Percentiles rank a stretch among this genome's conserved stretches.
These are phyloP conservation scores for Fusarium transvaalense DNA, from an alignment of 2,329 filamentous ascomycete genomes.

Conservation along the genomic window DNA sequence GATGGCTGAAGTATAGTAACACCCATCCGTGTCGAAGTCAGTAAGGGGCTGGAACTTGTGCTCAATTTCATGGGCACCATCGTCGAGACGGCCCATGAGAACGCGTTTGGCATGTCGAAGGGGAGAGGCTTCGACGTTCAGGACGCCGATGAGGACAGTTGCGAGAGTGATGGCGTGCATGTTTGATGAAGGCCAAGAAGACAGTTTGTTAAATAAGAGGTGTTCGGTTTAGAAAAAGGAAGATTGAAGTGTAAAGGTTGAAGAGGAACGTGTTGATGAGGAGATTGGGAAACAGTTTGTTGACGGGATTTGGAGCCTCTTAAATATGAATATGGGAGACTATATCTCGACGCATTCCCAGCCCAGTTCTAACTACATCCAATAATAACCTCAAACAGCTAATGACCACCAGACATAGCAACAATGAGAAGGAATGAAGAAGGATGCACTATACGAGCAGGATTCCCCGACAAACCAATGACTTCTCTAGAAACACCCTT, in stretches of 20 bases:
- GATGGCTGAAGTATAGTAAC: conserved; percentile 62
- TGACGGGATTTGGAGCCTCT: background rate
- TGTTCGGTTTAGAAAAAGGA: background rate
- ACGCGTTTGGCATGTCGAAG: conserved; percentile 16
- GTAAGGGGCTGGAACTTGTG: conserved; percentile 54
- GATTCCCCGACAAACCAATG: background rate
- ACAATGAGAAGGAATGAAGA: background rate
- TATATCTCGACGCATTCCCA: too few relatives aligned
- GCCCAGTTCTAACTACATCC: background rate
- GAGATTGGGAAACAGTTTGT: background rate
- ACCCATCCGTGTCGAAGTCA: conserved; percentile 57
- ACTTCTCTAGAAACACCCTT: background rate
- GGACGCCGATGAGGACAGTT: conserved; percentile 5
- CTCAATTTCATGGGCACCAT: conserved; percentile 52
- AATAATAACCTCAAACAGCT: background rate
- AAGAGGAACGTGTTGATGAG: background rate
- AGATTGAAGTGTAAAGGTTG: background rate
- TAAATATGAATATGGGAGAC: background rate
- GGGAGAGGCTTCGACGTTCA: conserved; percentile 15
- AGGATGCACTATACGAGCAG: conserved; percentile 2
- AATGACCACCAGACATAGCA: background rate
- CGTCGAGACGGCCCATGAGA: conserved; percentile 22
- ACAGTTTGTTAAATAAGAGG: background rate
- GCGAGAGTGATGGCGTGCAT: conserved; percentile 14
- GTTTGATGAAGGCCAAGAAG: background rate